phyloP scores from a whole-genome alignment of 345 rosid genomes.

The Lepidium africanum region DNA sequence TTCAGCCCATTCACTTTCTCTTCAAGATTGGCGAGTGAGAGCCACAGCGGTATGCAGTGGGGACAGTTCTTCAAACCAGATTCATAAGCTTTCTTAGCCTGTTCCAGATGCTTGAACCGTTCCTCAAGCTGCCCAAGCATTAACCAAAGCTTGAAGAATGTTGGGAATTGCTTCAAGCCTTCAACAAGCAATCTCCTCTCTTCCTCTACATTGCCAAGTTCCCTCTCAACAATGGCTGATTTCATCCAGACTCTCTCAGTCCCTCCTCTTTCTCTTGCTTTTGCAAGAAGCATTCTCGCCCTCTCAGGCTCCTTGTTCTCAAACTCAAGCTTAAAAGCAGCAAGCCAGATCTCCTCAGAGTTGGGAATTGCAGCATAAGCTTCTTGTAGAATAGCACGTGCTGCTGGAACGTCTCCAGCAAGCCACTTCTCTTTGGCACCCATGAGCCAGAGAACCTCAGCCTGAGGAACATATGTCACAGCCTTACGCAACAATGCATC shows the following conservation, averaged over 20 bases:
- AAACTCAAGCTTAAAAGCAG: slow-evolving; percentile 96
- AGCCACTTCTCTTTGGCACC: slow-evolving; percentile 99
- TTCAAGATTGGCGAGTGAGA: slow-evolving; percentile 66
- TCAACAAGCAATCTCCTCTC: slow-evolving; percentile 79
- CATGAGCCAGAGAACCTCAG: slow-evolving; percentile 97
- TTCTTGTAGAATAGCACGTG: slow-evolving; percentile 88
- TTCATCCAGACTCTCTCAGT: slow-evolving; percentile 98
- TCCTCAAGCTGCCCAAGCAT: slow-evolving; percentile 96
- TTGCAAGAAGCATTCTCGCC: slow-evolving; percentile 86
- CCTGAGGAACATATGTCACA: slow-evolving; percentile 82
- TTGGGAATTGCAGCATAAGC: slow-evolving; percentile 89
- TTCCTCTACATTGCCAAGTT: slow-evolving; percentile 61
- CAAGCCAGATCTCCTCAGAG: slow-evolving; percentile 94
- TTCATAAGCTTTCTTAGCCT: slow-evolving; percentile 63
- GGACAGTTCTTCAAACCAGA: slow-evolving; percentile 66
- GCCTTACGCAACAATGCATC: slow-evolving; percentile 82
- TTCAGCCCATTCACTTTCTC: slow-evolving; percentile 68
- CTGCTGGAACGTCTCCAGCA: slow-evolving; percentile 91
- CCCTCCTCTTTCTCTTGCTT: slow-evolving; percentile 94
- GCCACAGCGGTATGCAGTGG: slow-evolving; percentile 64
- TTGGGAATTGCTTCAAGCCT: slow-evolving; percentile 75
- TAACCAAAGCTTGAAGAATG: slow-evolving; percentile 85
- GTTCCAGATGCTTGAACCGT: slow-evolving; percentile 48
- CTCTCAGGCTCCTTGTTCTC: slow-evolving; percentile 96
- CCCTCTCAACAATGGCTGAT: slow-evolving; percentile 93